Evolutionary conservation across 768 basidiomycete species (phyloP).

Genomic region (Saitozyma sp.): DNA sequence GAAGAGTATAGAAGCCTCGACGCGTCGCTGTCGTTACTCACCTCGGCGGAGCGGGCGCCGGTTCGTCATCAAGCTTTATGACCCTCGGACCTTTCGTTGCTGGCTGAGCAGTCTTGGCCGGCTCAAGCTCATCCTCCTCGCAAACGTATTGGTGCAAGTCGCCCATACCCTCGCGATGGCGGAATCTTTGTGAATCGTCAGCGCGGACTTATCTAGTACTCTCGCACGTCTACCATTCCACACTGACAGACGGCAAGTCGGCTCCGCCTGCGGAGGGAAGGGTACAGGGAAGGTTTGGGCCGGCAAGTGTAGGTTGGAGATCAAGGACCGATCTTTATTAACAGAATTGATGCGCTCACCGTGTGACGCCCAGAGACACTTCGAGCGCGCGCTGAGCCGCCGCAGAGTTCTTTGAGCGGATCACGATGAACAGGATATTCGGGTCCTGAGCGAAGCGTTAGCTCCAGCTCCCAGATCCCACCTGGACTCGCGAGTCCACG

Average conservation of each 20-base stretch:
- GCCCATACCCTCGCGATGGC: conserved; percentile 46
- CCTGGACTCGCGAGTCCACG: background rate
- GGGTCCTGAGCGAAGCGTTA: conserved; percentile 29
- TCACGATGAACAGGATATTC: conserved; percentile 45
- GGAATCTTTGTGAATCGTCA: conserved; percentile 20
- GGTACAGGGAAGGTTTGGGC: no score
- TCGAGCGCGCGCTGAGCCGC: conserved; percentile 43
- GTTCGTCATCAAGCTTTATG: conserved; percentile 45
- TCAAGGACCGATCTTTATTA: background rate
- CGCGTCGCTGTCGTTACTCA: conserved; percentile 4
- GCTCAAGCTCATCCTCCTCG: conserved; percentile 31
- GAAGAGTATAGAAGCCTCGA: no score
- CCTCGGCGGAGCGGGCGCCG: conserved; percentile 6
- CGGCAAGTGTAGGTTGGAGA: no score
- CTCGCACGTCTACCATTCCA: no score
- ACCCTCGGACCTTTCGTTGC: conserved; percentile 31
- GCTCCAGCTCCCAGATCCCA: background rate
- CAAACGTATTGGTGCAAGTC: conserved; percentile 50
- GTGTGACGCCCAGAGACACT: conserved; percentile 45
- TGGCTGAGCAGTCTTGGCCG: conserved; percentile 2
- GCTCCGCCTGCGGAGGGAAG: background rate
- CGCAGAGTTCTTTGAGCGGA: conserved; percentile 32
- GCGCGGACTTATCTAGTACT: no score
- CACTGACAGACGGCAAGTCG: background rate
- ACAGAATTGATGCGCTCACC: conserved; percentile 22